These are phyloP conservation scores for Calamus simplicifolius DNA, from an alignment of 176 grass and related monocot species.

Conservation along the genomic window DNA sequence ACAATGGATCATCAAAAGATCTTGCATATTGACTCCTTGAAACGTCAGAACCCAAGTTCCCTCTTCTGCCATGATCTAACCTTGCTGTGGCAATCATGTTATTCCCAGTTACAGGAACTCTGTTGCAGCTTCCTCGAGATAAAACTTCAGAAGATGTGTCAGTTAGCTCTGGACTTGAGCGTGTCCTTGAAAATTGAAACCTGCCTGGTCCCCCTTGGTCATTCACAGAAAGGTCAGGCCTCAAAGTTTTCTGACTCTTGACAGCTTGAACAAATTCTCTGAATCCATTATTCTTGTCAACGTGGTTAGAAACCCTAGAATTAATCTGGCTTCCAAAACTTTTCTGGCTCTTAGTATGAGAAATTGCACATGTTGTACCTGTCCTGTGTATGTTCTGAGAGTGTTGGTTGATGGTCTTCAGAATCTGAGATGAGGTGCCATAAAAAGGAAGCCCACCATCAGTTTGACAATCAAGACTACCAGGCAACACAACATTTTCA, in stretches of 20 bases:
- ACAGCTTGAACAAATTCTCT: slow-evolving; percentile 41
- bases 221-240: slow-evolving; percentile 28
- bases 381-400: slow-evolving; percentile 18
- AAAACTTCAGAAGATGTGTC: slow-evolving; percentile 55
- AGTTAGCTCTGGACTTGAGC: slow-evolving; percentile 76
- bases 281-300: slow-evolving; percentile 45
- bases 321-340: slow-evolving; percentile 23
- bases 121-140: slow-evolving; percentile 28
- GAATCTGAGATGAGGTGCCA: slow-evolving; percentile 26
- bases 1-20: slow-evolving; percentile 53
- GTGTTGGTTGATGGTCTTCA: slow-evolving; percentile 30
- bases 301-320: slow-evolving; percentile 39
- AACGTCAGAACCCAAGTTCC: slow-evolving; percentile 36
- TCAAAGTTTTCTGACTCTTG: slow-evolving; percentile 38
- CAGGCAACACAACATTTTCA: slow-evolving; percentile 24
- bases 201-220: slow-evolving; percentile 41
- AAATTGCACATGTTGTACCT: slow-evolving; percentile 25
- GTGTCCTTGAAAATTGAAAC: slow-evolving; percentile 66
- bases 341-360: slow-evolving; percentile 43
- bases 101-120: slow-evolving; percentile 37
- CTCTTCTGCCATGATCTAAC: slow-evolving; percentile 53
- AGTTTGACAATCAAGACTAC: slow-evolving; percentile 24
- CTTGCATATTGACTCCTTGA: slow-evolving; percentile 46
- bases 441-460: too few relatives aligned
- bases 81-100: slow-evolving; percentile 3